Conservation (phyloP, 495 filamentous ascomycete genomes). For the Antarctomyces pellizariae region DNA sequence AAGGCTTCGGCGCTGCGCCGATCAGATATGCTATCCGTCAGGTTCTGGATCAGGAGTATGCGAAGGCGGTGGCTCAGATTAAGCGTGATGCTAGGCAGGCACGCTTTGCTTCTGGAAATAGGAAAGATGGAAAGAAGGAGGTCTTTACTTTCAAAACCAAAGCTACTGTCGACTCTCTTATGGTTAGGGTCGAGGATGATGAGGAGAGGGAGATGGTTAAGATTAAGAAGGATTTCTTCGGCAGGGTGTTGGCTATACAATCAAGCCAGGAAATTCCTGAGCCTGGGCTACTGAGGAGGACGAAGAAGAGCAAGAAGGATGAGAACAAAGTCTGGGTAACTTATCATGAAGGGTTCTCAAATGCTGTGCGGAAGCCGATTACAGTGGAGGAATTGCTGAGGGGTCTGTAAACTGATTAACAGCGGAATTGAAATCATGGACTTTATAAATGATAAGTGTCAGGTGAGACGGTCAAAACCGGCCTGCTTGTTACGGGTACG, state of each 20-base stretch:
- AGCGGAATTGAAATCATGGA: no score
- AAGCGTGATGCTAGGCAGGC: conserved; percentile 32
- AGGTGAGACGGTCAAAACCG: not conserved
- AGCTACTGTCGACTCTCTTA: conserved; percentile 8
- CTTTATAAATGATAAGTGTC: not conserved
- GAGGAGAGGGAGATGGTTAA: conserved; percentile 15
- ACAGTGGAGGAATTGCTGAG: conserved; percentile 64
- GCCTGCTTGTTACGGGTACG: no score
- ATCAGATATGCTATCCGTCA: conserved; percentile 77
- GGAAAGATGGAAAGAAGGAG: no score
- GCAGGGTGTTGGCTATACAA: conserved; percentile 35
- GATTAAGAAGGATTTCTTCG: conserved; percentile 80
- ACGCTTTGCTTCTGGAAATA: conserved; percentile 23
- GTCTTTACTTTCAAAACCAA: no score
- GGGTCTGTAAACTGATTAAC: conserved; percentile 24
- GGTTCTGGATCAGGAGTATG: conserved; percentile 73
- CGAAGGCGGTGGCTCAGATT: conserved; percentile 37
- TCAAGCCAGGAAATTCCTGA: no score
- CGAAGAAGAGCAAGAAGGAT: conserved; percentile 13
- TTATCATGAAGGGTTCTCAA: conserved; percentile 89
- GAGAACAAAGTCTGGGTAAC: conserved; percentile 68
- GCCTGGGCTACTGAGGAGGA: conserved; percentile 14
- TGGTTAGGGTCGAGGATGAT: conserved; percentile 22
- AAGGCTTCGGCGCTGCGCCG: conserved; percentile 33
- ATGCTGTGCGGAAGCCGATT: conserved; percentile 85